Evolutionary conservation across 2,329 filamentous ascomycete species (phyloP).

Genomic region (Exophiala sp.): DNA sequence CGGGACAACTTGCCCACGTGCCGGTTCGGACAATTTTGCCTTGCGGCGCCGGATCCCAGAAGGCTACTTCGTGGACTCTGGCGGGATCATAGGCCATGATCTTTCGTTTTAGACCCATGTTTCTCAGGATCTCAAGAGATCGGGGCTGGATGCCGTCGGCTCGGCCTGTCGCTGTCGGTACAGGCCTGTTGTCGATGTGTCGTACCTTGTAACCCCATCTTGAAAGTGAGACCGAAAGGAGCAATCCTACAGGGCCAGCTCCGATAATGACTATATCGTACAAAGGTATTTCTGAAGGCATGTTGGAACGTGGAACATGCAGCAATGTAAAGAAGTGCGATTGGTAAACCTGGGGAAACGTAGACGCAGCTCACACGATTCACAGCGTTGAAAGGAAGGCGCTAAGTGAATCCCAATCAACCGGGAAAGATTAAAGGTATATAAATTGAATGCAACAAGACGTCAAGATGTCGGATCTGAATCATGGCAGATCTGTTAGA

Average conservation of each 20-base stretch:
- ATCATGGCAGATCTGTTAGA: conserved; percentile 12
- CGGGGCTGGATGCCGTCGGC: conserved; percentile 91
- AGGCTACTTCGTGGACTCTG: conserved; percentile 71
- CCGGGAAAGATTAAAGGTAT: background rate
- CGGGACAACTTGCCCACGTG: conserved; percentile 82
- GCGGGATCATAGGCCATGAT: conserved; percentile 87
- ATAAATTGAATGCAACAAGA: background rate
- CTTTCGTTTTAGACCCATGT: conserved; percentile 82
- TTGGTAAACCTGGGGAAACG: background rate
- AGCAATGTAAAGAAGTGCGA: background rate
- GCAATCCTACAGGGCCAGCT: conserved; percentile 81
- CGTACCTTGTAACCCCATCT: conserved; percentile 94
- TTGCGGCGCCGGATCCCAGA: conserved; percentile 58
- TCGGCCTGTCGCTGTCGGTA: conserved; percentile 79
- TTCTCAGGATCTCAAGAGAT: conserved; percentile 79
- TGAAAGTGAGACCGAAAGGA: conserved; percentile 81
- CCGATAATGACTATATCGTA: conserved; percentile 74
- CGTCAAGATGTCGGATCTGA: conserved; percentile 8
- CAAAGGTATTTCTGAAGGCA: conserved; percentile 20
- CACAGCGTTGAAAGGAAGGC: background rate
- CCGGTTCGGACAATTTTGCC: conserved; percentile 59
- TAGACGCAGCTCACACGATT: background rate
- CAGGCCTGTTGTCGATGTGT: conserved; percentile 85
- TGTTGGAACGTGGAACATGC: conserved; percentile 3
- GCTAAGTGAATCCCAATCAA: background rate